These are phyloP conservation scores for Rhynchospora pubera DNA, from an alignment of 176 grass and related monocot species.

Conservation along the genomic window DNA sequence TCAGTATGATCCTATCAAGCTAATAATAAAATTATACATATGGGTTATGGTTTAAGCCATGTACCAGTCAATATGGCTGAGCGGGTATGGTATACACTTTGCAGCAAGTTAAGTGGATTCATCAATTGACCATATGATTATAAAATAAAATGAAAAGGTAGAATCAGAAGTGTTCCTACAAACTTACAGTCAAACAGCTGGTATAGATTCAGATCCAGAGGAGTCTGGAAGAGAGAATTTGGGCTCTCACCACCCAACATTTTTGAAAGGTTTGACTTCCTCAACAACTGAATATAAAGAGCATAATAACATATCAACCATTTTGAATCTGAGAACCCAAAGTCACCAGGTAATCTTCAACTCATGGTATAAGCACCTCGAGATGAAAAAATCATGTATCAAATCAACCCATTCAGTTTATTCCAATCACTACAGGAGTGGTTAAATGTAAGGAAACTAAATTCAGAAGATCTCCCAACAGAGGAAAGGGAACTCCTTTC, in stretches of 20 bases:
- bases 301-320: not conserved
- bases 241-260: not conserved
- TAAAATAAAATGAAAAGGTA: not conserved
- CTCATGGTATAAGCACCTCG: not conserved
- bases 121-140: not conserved
- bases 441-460: no score
- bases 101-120: not conserved
- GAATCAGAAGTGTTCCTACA: not conserved
- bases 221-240: not conserved
- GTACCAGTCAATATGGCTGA: not conserved
- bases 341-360: not conserved
- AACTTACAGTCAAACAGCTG: not conserved
- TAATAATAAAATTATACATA: not conserved
- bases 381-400: not conserved
- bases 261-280: not conserved
- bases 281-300: not conserved
- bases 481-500: not conserved
- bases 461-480: not conserved
- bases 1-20: not conserved
- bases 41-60: not conserved
- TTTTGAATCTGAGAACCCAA: not conserved
- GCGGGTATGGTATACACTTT: not conserved
- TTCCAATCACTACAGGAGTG: no score
- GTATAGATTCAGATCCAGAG: not conserved
- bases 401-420: not conserved